Conservation (phyloP, 352 stramenopile species). For the Phytophthora niederhauseri region DNA sequence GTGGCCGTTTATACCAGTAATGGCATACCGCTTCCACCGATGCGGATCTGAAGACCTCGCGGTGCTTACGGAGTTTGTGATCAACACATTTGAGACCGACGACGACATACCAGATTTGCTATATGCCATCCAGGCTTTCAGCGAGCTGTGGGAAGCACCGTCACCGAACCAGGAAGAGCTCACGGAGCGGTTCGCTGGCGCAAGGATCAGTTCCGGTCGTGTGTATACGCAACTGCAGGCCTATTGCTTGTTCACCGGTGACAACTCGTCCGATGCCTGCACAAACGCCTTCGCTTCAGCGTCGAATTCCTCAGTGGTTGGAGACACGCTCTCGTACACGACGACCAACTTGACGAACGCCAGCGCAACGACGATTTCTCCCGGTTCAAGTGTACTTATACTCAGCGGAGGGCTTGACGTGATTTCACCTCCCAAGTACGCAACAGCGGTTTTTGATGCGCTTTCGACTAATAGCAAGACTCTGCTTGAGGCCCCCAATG, state of each 20-base stretch:
- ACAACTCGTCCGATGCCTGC: slow-evolving; percentile 47
- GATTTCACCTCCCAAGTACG: slow-evolving; percentile 48
- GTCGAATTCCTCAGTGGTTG: slow-evolving; percentile 8
- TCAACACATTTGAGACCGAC: slow-evolving; percentile 22
- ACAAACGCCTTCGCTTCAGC: slow-evolving; percentile 11
- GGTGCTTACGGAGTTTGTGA: slow-evolving; percentile 49
- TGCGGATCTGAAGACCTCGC: slow-evolving; percentile 51
- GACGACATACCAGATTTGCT: slow-evolving; percentile 43
- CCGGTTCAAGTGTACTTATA: slow-evolving; percentile 54
- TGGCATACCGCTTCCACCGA: slow-evolving; percentile 62
- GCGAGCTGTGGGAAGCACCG: slow-evolving; percentile 74
- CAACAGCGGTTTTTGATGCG: slow-evolving; percentile 43
- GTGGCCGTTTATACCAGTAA: slow-evolving; percentile 68
- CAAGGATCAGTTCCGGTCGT: slow-evolving; percentile 50
- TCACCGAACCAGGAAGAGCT: slow-evolving; percentile 51
- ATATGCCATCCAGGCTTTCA: slow-evolving; percentile 71
- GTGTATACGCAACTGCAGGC: slow-evolving; percentile 51
- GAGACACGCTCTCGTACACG: slow-evolving; percentile 42
- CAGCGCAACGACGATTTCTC: slow-evolving; percentile 7
- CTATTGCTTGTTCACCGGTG: slow-evolving; percentile 69
- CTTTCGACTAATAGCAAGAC: slow-evolving; percentile 50
- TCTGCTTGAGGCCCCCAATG: slow-evolving; percentile 46
- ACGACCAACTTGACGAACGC: slow-evolving; percentile 26
- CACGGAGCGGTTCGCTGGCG: slow-evolving; percentile 49
- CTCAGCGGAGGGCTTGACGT: slow-evolving; percentile 55